These are phyloP conservation scores for Volvox carteri DNA, from an alignment of 163 green algal species.

Conservation along the genomic window DNA sequence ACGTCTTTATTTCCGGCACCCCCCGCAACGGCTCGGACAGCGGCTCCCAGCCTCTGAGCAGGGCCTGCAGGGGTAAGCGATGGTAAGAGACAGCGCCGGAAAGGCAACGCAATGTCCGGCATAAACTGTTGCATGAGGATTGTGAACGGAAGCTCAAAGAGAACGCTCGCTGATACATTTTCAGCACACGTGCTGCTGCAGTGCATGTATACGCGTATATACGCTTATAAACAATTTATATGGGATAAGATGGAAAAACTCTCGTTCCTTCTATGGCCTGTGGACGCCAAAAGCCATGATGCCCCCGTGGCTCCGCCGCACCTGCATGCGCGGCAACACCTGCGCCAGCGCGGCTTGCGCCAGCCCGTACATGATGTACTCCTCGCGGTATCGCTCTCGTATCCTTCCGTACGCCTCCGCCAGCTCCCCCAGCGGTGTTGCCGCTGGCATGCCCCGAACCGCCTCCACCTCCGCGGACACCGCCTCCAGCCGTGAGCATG, in stretches of 20 bases:
- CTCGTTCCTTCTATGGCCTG: no score
- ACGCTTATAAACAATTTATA: no score
- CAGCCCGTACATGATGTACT: slow-evolving; percentile 93
- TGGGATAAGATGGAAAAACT: no score
- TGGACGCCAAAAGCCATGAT: no score
- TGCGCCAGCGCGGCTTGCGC: slow-evolving; percentile 78
- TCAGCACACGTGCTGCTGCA: no score
- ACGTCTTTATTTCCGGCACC: slow-evolving; percentile 69
- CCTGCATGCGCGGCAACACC: slow-evolving; percentile 71
- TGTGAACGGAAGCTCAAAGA: no score
- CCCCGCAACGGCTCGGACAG: slow-evolving; percentile 77
- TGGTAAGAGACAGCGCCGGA: no score
- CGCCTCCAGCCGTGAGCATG: slow-evolving; percentile 53
- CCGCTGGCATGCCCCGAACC: slow-evolving; percentile 43
- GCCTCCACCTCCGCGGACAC: slow-evolving; percentile 51
- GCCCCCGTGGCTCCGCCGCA: no score
- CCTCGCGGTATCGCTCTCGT: slow-evolving; percentile 73
- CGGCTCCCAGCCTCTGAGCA: slow-evolving; percentile 84
- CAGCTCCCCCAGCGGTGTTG: slow-evolving; percentile 63
- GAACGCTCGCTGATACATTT: no score
- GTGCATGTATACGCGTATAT: no score
- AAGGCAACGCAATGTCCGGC: no score
- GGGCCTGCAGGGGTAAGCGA: slow-evolving; percentile 49
- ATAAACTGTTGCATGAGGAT: no score
- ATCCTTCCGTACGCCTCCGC: slow-evolving; percentile 74